phyloP scores from a whole-genome alignment of 2,329 filamentous ascomycete genomes.

The Hypoxylon sp. region DNA sequence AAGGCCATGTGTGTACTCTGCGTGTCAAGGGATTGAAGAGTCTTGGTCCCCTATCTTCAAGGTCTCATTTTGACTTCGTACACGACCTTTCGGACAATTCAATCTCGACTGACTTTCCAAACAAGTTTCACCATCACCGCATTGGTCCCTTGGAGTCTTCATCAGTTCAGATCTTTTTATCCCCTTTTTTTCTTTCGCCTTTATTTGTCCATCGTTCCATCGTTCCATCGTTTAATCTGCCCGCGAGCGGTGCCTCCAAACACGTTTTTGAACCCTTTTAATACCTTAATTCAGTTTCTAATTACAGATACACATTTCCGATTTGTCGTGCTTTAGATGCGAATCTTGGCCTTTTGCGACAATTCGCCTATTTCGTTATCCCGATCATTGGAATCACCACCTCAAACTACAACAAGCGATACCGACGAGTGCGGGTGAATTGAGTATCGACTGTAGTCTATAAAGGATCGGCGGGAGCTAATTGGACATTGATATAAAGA shows the following conservation, averaged over 20 bases:
- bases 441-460: not conserved
- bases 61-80: constrained; percentile 20
- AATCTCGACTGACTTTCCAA: constrained; percentile 3
- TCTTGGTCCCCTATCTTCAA: constrained; percentile 23
- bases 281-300: constrained; percentile 34
- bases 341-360: constrained; percentile 4
- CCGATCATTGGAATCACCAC: not conserved
- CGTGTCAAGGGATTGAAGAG: constrained; percentile 16
- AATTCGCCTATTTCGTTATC: constrained; percentile 4
- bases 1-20: constrained; percentile 8
- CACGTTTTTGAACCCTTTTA: constrained; percentile 25
- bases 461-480: constrained; percentile 7
- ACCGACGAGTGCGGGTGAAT: constrained; percentile 11
- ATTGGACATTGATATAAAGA: not conserved
- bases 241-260: constrained; percentile 33
- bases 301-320: constrained; percentile 26
- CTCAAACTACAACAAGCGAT: not conserved
- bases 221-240: constrained; percentile 19
- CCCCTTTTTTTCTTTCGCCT: constrained; percentile 13
- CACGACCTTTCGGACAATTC: constrained; percentile 6
- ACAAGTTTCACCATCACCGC: not conserved
- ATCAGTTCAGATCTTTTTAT: constrained; percentile 12
- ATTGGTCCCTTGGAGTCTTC: constrained; percentile 12
- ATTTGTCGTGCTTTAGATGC: constrained; percentile 22
- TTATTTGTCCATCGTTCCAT: constrained; percentile 19